Evolutionary conservation across 108 stramenopile genomes (phyloP), one percentile per base, ranked within the genome.

Genomic region (Discostella stelligeroides): DNA sequence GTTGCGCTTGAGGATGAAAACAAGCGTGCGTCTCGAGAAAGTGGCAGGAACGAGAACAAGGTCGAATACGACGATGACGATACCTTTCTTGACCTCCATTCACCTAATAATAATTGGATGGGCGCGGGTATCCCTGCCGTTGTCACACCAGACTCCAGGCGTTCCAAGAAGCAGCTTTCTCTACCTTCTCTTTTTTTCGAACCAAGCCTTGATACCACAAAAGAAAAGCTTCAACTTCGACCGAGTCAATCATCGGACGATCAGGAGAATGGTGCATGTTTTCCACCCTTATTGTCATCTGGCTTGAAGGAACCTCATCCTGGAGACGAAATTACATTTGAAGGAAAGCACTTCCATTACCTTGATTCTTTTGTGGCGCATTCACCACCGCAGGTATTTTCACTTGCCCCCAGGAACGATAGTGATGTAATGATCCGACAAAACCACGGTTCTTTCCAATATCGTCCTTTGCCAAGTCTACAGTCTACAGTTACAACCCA

Each of bases 331-430:
- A 51, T 85, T 11, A 82, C 73, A 70, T 88, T 88, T 49, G 87
- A 88, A 54, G 87, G 87, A 9, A 75, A 81, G 18, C 80, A 76
- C 30, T 88, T 88, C 42, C 76, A 81, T 40, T 88, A 88, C 58
- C 62, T 88, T 13, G 87, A 88, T n/a, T 71, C 70, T 10, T 30
- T 68, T 14, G 68, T 30, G 27, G n/a, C 56, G 37, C 55, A 23
- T 15, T 30, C 25, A 12, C 28, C 30, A 0, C 23, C 21, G 10
- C 51, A n/a, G 43, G 10, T 29, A 7, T 17, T 42, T 34, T n/a
- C 55, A 20, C 12, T 68, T 12, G 28, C 56, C 17, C 51, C 54
- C 57, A 68, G 46, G 55, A 38, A 55, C 9, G 34, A 34, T 3
- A 30, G 38, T 24, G 38, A 17, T 23, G 30, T 20, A 9, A 7